phyloP scores from a whole-genome alignment of 2,329 filamentous ascomycete genomes.

The Triangularia verruculosa region DNA sequence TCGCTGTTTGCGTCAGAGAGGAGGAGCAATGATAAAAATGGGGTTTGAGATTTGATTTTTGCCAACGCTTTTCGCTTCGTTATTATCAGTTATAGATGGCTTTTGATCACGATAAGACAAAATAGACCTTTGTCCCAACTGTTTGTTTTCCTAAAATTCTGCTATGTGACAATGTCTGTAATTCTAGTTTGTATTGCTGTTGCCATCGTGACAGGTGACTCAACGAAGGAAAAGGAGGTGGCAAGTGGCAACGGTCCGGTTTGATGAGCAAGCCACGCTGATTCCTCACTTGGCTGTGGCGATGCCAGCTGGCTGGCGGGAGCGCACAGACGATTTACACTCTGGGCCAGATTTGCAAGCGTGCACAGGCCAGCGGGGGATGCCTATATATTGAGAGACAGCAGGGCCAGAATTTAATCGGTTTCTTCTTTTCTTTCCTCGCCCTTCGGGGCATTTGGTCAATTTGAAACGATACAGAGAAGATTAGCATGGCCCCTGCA shows the following conservation, averaged over 20 bases:
- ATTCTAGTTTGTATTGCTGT: neutral
- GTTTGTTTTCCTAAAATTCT: neutral
- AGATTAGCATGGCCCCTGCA: slow-evolving; percentile 81
- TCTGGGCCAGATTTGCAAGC: slow-evolving; percentile 7
- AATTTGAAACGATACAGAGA: slow-evolving; percentile 54
- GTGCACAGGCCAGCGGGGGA: slow-evolving; percentile 20
- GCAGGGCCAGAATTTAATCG: slow-evolving; percentile 14
- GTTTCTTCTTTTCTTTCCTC: slow-evolving; percentile 26
- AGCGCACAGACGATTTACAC: neutral
- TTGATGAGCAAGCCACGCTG: neutral
- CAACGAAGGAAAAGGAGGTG: neutral
- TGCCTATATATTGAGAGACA: slow-evolving; percentile 9
- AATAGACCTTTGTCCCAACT: neutral
- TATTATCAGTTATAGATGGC: neutral
- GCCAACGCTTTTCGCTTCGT: neutral
- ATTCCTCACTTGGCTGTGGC: neutral
- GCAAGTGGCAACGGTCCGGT: neutral
- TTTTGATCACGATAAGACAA: neutral
- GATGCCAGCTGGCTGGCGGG: no score
- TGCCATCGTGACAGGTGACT: no score
- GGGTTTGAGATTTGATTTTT: neutral
- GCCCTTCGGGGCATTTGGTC: slow-evolving; percentile 31
- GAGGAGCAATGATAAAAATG: neutral
- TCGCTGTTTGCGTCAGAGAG: neutral
- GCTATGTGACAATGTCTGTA: neutral